phyloP scores from a whole-genome alignment of 306 rosid genomes.

The Citrullus mucosospermus region DNA sequence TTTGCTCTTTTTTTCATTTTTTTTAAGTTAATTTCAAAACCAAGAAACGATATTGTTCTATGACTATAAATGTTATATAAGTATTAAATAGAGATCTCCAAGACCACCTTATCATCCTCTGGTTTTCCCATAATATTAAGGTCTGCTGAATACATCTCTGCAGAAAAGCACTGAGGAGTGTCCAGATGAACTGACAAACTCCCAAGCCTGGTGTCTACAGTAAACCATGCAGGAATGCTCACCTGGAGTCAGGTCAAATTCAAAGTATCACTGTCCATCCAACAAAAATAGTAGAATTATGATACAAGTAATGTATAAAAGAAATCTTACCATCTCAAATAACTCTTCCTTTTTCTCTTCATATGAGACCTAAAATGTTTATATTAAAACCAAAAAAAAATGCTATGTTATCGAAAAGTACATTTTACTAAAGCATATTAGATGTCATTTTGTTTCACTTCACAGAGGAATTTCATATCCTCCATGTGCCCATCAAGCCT shows the following conservation, averaged over 20 bases:
- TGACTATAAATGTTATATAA: background rate
- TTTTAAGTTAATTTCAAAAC: background rate
- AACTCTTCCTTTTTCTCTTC: constrained; percentile 89
- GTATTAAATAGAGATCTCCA: background rate
- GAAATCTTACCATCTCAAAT: constrained; percentile 71
- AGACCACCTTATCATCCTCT: constrained; percentile 87
- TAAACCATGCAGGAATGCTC: constrained; percentile 94
- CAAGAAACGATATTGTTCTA: background rate
- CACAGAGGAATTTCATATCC: background rate
- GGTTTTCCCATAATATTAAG: constrained; percentile 86
- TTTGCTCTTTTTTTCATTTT: background rate
- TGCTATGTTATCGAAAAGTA: background rate
- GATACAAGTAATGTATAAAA: constrained; percentile 1
- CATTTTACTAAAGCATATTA: background rate
- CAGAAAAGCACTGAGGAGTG: constrained; percentile 90
- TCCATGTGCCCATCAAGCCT: background rate
- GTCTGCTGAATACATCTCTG: constrained; percentile 95
- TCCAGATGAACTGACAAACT: constrained; percentile 93
- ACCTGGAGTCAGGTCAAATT: constrained; percentile 47
- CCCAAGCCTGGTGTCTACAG: constrained; percentile 96
- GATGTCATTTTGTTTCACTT: background rate
- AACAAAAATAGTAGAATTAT: constrained; percentile 7
- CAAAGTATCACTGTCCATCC: constrained; percentile 11
- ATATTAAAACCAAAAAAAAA: constrained; percentile 16
- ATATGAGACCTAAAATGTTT: constrained; percentile 58